These are phyloP conservation scores for Amphicarpaea edgeworthii DNA, from an alignment of 306 rosid genomes.

Conservation along the genomic window DNA sequence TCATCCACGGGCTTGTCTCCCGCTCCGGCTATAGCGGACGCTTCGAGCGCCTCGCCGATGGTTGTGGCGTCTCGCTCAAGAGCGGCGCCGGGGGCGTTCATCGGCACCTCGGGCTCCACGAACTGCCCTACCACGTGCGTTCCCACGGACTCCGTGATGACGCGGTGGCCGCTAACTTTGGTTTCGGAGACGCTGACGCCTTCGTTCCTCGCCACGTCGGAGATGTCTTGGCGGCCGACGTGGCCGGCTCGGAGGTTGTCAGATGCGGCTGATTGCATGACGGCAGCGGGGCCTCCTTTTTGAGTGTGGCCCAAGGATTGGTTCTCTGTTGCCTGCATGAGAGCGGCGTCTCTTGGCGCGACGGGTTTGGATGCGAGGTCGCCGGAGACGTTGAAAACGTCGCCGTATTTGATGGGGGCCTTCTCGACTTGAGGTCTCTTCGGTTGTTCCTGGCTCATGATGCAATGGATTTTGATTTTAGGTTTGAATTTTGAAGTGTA, in stretches of 20 bases:
- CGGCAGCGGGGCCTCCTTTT: conserved; percentile 64
- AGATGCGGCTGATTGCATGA: conserved; percentile 71
- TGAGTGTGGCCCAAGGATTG: conserved; percentile 59
- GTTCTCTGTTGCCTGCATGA: conserved; percentile 72
- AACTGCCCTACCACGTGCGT: conserved; percentile 59
- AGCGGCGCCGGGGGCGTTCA: conserved; percentile 39
- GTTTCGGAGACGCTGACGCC: conserved; percentile 54
- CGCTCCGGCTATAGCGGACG: conserved; percentile 35
- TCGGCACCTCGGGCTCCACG: conserved; percentile 57
- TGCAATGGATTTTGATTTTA: too few species aligned
- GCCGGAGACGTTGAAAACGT: conserved; percentile 70
- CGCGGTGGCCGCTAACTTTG: conserved; percentile 45
- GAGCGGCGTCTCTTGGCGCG: conserved; percentile 58
- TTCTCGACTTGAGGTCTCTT: conserved; percentile 3
- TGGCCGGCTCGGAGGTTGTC: conserved; percentile 51
- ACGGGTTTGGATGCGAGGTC: conserved; percentile 57
- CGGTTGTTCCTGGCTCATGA: conserved; percentile 40
- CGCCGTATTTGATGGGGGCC: conserved; percentile 65
- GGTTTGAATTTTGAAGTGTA: too few species aligned
- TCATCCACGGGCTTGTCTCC: conserved; percentile 59
- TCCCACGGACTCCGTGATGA: conserved; percentile 57
- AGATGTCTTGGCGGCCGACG: conserved; percentile 33
- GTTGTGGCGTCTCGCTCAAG: conserved; percentile 56
- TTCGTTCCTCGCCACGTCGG: conserved; percentile 45
- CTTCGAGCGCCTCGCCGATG: conserved; percentile 74